A percentile compares a stretch with the other conserved stretches of the same genome.
These are phyloP conservation scores for Martiniozyma abietophila DNA, from an alignment of 805 yeast genomes.

Conservation along the genomic window DNA sequence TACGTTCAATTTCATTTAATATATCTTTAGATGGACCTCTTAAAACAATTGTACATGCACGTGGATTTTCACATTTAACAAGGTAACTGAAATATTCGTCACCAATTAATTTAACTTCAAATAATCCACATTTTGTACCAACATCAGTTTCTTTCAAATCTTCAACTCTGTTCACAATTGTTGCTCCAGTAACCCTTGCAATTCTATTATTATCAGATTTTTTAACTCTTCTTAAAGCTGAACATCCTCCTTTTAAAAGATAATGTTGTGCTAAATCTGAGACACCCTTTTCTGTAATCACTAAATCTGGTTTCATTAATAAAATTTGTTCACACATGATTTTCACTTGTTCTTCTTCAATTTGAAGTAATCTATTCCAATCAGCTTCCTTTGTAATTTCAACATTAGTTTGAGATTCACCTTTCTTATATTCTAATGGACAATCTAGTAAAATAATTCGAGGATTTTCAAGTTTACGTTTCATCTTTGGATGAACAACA, in stretches of 20 bases:
- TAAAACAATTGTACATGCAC: slow-evolving; percentile 86
- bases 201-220: slow-evolving; percentile 95
- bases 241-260: slow-evolving; percentile 83
- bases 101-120: slow-evolving; percentile 91
- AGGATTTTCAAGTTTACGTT: slow-evolving; percentile 80
- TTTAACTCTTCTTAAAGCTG: slow-evolving; percentile 88
- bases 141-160: slow-evolving; percentile 86
- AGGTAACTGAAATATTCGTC: slow-evolving; percentile 92
- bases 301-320: slow-evolving; percentile 83
- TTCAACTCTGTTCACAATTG: slow-evolving; percentile 91
- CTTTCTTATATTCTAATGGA: slow-evolving; percentile 96
- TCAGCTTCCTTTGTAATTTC: slow-evolving; percentile 95
- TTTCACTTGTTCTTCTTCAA: slow-evolving; percentile 96
- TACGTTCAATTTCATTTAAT: slow-evolving; percentile 91
- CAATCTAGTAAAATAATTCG: slow-evolving; percentile 84
- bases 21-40: slow-evolving; percentile 98
- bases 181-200: slow-evolving; percentile 96
- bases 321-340: slow-evolving; percentile 76
- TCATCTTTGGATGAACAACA: slow-evolving; percentile 98
- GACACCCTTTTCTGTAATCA: slow-evolving; percentile 96
- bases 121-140: slow-evolving; percentile 82
- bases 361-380: slow-evolving; percentile 90
- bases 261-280: slow-evolving; percentile 97
- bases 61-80: slow-evolving; percentile 72
- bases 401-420: slow-evolving; percentile 96